Conservation (phyloP, 345 rosid genomes). For the Ailanthus altissimus region DNA sequence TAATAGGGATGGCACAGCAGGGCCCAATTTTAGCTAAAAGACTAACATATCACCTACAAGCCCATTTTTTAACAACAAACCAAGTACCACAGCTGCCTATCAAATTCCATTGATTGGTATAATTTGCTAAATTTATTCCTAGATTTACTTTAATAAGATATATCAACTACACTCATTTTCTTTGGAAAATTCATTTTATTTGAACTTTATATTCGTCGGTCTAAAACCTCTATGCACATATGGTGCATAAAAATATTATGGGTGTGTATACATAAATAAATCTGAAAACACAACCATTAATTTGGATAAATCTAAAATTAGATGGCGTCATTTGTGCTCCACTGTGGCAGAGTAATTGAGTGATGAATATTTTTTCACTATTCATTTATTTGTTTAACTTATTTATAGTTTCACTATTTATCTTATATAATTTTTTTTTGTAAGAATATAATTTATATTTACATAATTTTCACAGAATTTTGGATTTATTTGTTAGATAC, state of each 20-base stretch:
- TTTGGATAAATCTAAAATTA: background rate
- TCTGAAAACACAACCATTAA: background rate
- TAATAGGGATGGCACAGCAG: background rate
- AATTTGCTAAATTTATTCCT: background rate
- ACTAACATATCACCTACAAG: background rate
- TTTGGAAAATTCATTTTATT: background rate
- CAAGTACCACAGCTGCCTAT: background rate
- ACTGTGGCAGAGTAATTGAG: too few species aligned
- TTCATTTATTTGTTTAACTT: too few species aligned
- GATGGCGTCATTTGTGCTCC: slow-evolving; percentile 2
- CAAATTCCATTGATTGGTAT: background rate
- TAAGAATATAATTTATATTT: too few species aligned
- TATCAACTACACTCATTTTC: background rate
- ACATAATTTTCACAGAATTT: too few species aligned
- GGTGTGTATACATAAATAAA: background rate
- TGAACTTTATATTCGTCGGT: background rate
- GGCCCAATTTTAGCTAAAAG: background rate
- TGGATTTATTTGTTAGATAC: too few species aligned
- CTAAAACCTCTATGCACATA: background rate
- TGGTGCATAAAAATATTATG: background rate
- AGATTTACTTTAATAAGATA: background rate
- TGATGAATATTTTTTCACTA: too few species aligned
- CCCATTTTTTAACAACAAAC: background rate
- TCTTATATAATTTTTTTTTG: too few species aligned
- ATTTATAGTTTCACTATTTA: too few species aligned